These are phyloP conservation scores for Theobroma cacao DNA, from an alignment of 345 rosid species.

Conservation along the genomic window DNA sequence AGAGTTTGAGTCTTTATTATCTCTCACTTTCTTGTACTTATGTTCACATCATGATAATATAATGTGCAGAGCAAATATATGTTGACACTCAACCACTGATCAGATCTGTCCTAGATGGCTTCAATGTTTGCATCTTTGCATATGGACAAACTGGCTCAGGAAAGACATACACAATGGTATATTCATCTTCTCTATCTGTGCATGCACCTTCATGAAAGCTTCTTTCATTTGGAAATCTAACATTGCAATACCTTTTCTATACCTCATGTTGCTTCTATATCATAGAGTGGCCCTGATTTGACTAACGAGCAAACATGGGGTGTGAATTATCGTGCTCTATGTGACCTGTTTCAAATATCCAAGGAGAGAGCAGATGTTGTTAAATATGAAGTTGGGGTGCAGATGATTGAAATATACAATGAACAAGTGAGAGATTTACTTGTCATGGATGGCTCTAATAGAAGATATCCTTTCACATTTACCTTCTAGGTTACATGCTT, in stretches of 20 bases:
- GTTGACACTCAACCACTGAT: conserved; percentile 73
- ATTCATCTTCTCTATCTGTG: not conserved
- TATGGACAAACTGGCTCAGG: conserved; percentile 99
- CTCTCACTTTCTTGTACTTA: not conserved
- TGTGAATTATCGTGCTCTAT: conserved; percentile 88
- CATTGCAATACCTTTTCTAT: not conserved
- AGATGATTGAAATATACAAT: conserved; percentile 97
- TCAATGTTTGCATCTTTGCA: conserved; percentile 90
- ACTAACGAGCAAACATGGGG: conserved; percentile 83
- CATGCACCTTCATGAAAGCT: not conserved
- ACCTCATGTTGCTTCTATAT: not conserved
- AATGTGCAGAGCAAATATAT: conserved; percentile 73
- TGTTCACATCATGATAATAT: not conserved
- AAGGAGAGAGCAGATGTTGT: conserved; percentile 60
- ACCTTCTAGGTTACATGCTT: not conserved
- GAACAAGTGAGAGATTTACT: conserved; percentile 95
- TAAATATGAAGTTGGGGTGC: conserved; percentile 88
- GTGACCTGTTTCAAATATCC: conserved; percentile 80
- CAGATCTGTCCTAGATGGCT: conserved; percentile 89
- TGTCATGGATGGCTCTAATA: conserved; percentile 80
- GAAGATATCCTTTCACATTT: conserved; percentile 78
- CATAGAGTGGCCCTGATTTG: conserved; percentile 90
- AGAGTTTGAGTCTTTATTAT: not conserved
- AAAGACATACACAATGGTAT: conserved; percentile 96
- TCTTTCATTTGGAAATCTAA: not conserved